Evolutionary conservation across 805 yeast species (phyloP).

Genomic region (Ogataea pignaliae): DNA sequence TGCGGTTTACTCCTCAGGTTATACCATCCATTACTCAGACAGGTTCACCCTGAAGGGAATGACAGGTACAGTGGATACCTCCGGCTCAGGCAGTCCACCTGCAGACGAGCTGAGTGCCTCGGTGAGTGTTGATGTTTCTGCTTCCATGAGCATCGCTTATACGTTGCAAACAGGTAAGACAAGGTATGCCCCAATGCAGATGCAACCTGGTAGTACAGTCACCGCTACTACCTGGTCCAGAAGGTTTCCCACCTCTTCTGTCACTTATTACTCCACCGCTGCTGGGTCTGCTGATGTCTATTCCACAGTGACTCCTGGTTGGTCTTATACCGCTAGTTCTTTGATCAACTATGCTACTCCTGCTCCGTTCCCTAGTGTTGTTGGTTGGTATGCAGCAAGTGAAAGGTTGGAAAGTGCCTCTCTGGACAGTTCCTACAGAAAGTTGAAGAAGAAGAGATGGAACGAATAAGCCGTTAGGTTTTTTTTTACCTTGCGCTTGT

Average conservation of each 20-base stretch:
- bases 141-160: slow-evolving; percentile 67
- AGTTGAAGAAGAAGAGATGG: slow-evolving; percentile 29
- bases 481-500: not conserved
- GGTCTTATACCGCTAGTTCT: slow-evolving; percentile 68
- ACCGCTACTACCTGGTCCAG: slow-evolving; percentile 66
- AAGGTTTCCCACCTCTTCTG: slow-evolving; percentile 63
- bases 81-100: slow-evolving; percentile 47
- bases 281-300: slow-evolving; percentile 37
- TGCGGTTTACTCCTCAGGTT: slow-evolving; percentile 37
- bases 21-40: slow-evolving; percentile 61
- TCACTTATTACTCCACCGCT: slow-evolving; percentile 51
- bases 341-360: slow-evolving; percentile 65
- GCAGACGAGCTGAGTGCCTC: slow-evolving; percentile 32
- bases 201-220: slow-evolving; percentile 71
- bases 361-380: slow-evolving; percentile 61
- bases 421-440: slow-evolving; percentile 19
- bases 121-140: slow-evolving; percentile 40
- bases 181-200: slow-evolving; percentile 90
- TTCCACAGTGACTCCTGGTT: slow-evolving; percentile 81
- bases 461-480: slow-evolving; percentile 28
- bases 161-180: slow-evolving; percentile 72
- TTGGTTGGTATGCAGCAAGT: slow-evolving; percentile 62
- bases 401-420: slow-evolving; percentile 39
- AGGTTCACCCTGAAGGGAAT: slow-evolving; percentile 66
- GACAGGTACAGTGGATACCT: slow-evolving; percentile 57